A percentile compares a stretch with the other conserved stretches of the same genome.
Evolutionary conservation across 2,329 filamentous ascomycete genomes (phyloP).

Genomic region (Talaromyces marneffei): DNA sequence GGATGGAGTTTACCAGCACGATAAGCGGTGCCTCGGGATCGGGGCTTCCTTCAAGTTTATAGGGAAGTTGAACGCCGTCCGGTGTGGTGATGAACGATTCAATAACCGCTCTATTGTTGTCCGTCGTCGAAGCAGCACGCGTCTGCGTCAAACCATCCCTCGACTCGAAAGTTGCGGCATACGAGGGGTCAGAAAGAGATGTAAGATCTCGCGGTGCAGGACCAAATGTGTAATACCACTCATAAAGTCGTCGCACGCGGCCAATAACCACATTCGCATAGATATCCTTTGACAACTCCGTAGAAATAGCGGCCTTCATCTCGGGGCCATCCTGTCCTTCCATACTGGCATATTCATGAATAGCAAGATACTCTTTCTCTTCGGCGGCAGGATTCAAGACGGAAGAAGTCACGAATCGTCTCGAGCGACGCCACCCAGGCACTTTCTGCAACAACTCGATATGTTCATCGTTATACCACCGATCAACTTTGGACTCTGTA

Average conservation of each 20-base stretch:
- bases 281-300: constrained; percentile 57
- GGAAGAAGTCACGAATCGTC: constrained; percentile 62
- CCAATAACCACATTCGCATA: constrained; percentile 53
- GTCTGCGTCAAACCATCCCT: constrained; percentile 54
- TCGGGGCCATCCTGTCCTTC: constrained; percentile 63
- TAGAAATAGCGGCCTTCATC: constrained; percentile 58
- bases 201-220: constrained; percentile 64
- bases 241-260: constrained; percentile 57
- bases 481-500: constrained; percentile 52
- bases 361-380: constrained; percentile 53
- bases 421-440: constrained; percentile 71
- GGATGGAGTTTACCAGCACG: constrained; percentile 72
- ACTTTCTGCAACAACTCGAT: constrained; percentile 64
- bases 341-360: constrained; percentile 65
- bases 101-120: constrained; percentile 48
- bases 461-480: constrained; percentile 73
- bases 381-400: constrained; percentile 51
- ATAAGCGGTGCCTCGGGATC: constrained; percentile 64
- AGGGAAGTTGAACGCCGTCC: constrained; percentile 65
- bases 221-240: constrained; percentile 75
- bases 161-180: constrained; percentile 48
- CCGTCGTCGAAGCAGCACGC: constrained; percentile 37
- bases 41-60: constrained; percentile 67
- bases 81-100: constrained; percentile 62
- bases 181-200: constrained; percentile 46